Base-by-base conservation (phyloP, 2,329 filamentous ascomycete species). In the Aspergillus amoenus region DNA sequence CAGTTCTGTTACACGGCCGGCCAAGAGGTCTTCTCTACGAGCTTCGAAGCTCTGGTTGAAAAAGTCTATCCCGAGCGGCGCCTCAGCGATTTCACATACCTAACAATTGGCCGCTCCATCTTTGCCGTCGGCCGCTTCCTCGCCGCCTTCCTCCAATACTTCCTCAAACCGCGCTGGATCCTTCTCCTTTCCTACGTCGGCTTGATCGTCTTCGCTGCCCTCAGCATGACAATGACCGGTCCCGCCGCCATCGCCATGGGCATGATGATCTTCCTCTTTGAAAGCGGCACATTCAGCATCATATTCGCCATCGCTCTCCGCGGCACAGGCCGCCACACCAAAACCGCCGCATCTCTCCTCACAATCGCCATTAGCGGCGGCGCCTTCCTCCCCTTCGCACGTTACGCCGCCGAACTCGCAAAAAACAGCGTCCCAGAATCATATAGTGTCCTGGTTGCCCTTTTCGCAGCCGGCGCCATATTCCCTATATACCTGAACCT, bases 1-100 rank as follows among this genome's bases (percentile, higher is more conserved):
- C 79, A 82, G 61, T 86, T 84, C 65, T 84, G 81, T 71, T 87
- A 87, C 61, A 81, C 85, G 1, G 84, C 83, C 12, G 82, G 78
- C 0, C 84, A 87, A 66, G 85, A 87, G 71, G 78, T 79, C 27
- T 71, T 84, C 18, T 79, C 81, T 2, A 80, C 77, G 7, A 75
- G 73, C 12, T 81, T 83, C 52, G 64, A 70, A 22, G 63, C 70
- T 2, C 83, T 83, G 54, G 68, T 84, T 22, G 27, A 56, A 1
- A 56, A 67, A 4, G 73, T 79, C 6, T 69, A 71, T 13, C 76
- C 79, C 1, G 63, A 59, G 12, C 66, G 68, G 9, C 58, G 56
- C 15, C 64, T 76, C 0, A 41, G 52, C 9, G 56, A 73, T 1
- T 77, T 77, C 55, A 70, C 82, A 32, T 81, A 79, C 59, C 73